These are phyloP conservation scores for Herpetomonas muscarum DNA, from an alignment of 208 protist genomes.

Conservation along the genomic window DNA sequence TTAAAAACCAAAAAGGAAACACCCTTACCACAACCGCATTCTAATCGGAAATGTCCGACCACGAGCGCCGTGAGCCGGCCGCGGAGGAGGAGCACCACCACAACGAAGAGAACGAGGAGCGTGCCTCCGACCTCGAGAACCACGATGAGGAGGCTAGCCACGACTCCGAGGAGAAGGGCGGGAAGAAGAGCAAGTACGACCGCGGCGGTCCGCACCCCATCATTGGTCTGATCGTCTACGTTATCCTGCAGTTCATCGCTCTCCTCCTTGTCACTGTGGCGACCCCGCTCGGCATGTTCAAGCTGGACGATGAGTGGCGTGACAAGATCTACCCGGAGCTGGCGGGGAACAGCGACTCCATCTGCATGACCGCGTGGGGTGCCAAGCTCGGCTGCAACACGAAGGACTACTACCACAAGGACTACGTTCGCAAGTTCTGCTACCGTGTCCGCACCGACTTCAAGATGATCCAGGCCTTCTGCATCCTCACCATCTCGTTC, in stretches of 20 bases:
- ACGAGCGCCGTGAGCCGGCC: neutral
- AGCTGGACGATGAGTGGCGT: slow-evolving; percentile 19
- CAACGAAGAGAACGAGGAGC: neutral
- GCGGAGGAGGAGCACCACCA: slow-evolving; percentile 6
- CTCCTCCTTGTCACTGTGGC: slow-evolving; percentile 35
- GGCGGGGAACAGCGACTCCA: slow-evolving; percentile 4
- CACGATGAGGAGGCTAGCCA: slow-evolving; percentile 13
- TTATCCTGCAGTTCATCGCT: slow-evolving; percentile 26
- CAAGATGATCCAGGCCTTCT: slow-evolving; percentile 48
- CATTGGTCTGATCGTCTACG: slow-evolving; percentile 32
- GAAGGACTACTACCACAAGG: slow-evolving; percentile 31
- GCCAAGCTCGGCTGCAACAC: slow-evolving; percentile 38
- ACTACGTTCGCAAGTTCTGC: slow-evolving; percentile 41
- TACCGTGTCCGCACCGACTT: slow-evolving; percentile 42
- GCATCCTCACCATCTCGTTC: slow-evolving; percentile 54
- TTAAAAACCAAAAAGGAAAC: slow-evolving; percentile 4
- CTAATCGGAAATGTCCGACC: neutral
- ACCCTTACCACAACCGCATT: neutral
- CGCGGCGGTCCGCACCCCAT: slow-evolving; percentile 19
- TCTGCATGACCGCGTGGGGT: slow-evolving; percentile 58
- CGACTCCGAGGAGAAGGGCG: neutral
- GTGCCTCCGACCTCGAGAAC: neutral
- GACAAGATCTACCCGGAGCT: slow-evolving; percentile 19
- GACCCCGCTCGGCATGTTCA: slow-evolving; percentile 47
- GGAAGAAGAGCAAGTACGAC: slow-evolving; percentile 28